Conservation (phyloP, 2,329 filamentous ascomycete genomes). For the Bipolaris bicolor region DNA sequence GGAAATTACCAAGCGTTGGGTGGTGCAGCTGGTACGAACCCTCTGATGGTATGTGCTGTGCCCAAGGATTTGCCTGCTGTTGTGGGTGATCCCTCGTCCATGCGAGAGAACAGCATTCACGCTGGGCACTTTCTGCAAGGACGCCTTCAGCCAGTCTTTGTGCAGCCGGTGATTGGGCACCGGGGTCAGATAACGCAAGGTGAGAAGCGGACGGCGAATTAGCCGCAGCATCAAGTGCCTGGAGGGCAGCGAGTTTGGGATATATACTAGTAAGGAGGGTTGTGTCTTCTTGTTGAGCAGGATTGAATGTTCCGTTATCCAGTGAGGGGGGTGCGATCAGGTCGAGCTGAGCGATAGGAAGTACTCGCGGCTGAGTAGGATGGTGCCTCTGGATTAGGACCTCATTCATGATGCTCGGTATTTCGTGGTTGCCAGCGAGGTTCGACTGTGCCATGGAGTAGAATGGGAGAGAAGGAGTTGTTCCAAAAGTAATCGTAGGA, state of each 20-base stretch:
- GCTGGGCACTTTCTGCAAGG: constrained; percentile 67
- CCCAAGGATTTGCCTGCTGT: constrained; percentile 47
- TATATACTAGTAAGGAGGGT: constrained; percentile 52
- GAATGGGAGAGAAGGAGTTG: constrained; percentile 71
- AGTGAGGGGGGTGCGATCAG: constrained; percentile 47
- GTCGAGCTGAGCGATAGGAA: constrained; percentile 49
- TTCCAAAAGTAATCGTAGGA: constrained; percentile 65
- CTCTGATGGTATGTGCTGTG: constrained; percentile 44
- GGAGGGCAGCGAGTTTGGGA: constrained; percentile 55
- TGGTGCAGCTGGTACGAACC: constrained; percentile 55
- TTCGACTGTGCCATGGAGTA: constrained; percentile 70
- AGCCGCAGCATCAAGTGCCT: constrained; percentile 54
- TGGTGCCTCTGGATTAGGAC: constrained; percentile 49
- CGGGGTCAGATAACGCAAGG: constrained; percentile 71
- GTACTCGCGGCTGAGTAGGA: constrained; percentile 47
- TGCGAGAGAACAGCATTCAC: constrained; percentile 73
- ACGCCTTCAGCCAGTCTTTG: constrained; percentile 65
- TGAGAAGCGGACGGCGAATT: constrained; percentile 52
- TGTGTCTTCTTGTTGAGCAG: constrained; percentile 39
- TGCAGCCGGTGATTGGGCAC: constrained; percentile 66
- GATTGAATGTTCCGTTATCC: constrained; percentile 33
- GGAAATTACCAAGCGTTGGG: constrained; percentile 52
- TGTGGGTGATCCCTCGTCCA: constrained; percentile 58
- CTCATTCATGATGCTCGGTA: constrained; percentile 57
- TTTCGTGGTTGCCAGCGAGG: constrained; percentile 53